phyloP scores from a whole-genome alignment of 805 yeast species.

The Tetrapisispora phaffii region DNA sequence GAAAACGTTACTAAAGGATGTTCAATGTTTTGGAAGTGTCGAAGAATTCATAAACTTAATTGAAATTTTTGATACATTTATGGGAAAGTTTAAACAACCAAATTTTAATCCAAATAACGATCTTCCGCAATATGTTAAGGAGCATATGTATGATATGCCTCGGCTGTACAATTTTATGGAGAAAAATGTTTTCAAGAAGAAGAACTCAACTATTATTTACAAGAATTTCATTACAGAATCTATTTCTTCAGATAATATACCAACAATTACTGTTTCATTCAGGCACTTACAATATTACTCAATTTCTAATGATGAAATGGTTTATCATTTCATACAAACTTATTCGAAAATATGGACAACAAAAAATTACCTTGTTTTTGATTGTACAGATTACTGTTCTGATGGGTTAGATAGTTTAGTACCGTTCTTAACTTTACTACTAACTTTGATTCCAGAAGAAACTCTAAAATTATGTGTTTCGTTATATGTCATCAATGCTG shows the following conservation, averaged over 20 bases:
- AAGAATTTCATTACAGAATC: constrained; percentile 49
- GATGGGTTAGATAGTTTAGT: constrained; percentile 17
- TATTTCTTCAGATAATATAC: constrained; percentile 63
- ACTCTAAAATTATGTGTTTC: constrained; percentile 44
- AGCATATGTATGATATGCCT: constrained; percentile 38
- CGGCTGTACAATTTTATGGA: constrained; percentile 67
- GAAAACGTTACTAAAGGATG: constrained; percentile 13
- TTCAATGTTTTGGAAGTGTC: constrained; percentile 19
- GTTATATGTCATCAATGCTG: constrained; percentile 40
- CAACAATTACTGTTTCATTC: constrained; percentile 33
- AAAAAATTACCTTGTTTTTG: constrained; percentile 52
- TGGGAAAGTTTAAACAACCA: constrained; percentile 51
- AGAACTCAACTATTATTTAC: constrained; percentile 21
- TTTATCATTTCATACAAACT: constrained; percentile 53
- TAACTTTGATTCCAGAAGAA: constrained; percentile 41
- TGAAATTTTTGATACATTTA: constrained; percentile 35
- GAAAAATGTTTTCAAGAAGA: constrained; percentile 47
- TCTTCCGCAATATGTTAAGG: constrained; percentile 44
- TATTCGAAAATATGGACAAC: constrained; percentile 65
- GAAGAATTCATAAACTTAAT: constrained; percentile 34
- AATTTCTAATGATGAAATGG: constrained; percentile 39
- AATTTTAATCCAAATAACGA: constrained; percentile 44
- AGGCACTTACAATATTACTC: constrained; percentile 36
- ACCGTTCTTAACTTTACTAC: constrained; percentile 26
- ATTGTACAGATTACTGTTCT: constrained; percentile 51